phyloP scores from a whole-genome alignment of 805 yeast species.

The Starmerella vaccinii region DNA sequence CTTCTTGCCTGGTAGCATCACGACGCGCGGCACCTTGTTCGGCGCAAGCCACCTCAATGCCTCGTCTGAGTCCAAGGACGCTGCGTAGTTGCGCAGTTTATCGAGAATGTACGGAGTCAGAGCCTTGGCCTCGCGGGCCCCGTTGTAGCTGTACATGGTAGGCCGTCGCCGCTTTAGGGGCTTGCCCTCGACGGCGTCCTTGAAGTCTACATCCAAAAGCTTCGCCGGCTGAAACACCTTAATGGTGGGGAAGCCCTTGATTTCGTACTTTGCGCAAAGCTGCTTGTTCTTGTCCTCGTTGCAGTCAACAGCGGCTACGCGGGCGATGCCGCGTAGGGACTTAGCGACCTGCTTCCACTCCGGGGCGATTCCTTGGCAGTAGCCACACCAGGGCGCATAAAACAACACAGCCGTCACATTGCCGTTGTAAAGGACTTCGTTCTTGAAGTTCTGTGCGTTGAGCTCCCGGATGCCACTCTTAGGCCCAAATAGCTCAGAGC shows the following conservation, averaged over 20 bases:
- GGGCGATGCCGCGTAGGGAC: slow-evolving; percentile 38
- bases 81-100: slow-evolving; percentile 28
- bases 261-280: slow-evolving; percentile 54
- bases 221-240: slow-evolving; percentile 79
- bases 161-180: slow-evolving; percentile 23
- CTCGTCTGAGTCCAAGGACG: slow-evolving; percentile 21
- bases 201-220: slow-evolving; percentile 27
- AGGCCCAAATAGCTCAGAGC: slow-evolving; percentile 12
- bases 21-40: slow-evolving; percentile 24
- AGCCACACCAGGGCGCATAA: slow-evolving; percentile 98
- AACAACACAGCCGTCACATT: slow-evolving; percentile 79
- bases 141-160: slow-evolving; percentile 27
- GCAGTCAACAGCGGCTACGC: slow-evolving; percentile 77
- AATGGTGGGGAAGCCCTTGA: slow-evolving; percentile 77
- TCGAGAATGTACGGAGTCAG: slow-evolving; percentile 26
- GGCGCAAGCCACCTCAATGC: slow-evolving; percentile 25
- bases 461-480: slow-evolving; percentile 22
- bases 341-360: slow-evolving; percentile 56
- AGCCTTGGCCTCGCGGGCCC: slow-evolving; percentile 27
- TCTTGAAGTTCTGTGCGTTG: slow-evolving; percentile 42
- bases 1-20: slow-evolving; percentile 27
- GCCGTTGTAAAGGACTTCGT: slow-evolving; percentile 56
- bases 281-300: slow-evolving; percentile 57
- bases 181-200: slow-evolving; percentile 25
- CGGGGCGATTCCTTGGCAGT: slow-evolving; percentile 71